Evolutionary conservation across 2,329 filamentous ascomycete species (phyloP), one percentile per base, ranked within the genome.

Genomic region (Ophiostoma fasciatum): DNA sequence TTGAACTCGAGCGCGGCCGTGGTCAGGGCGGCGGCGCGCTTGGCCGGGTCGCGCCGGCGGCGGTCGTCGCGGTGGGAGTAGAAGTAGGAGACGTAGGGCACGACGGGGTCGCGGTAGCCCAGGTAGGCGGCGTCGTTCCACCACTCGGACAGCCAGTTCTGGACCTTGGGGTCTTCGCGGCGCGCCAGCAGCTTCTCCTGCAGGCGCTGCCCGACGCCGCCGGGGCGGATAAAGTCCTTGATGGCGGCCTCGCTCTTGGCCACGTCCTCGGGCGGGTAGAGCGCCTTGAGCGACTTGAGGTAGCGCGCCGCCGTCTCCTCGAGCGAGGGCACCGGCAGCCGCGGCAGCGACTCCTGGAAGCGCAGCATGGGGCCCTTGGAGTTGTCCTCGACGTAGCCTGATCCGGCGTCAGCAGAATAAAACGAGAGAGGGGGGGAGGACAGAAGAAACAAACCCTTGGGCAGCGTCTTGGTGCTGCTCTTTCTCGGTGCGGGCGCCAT

Each of bases 31-130:
- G 90, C 90, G 4, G 90, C 90, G 45, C 90, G 82, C 69, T 92
- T 93, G 44, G 81, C 78, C 1, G 90, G 90, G 57, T 94, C 75
- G 44, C 85, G 77, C 46, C 88, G 75, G 53, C 78, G 72, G 48
- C 83, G 77, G 60, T 98, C 92, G 59, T 98, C 90, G 47, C 84
- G 76, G 64, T 96, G 88, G 37, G 87, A 94, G 66, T 98, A 98
- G 65, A 98, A 98, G 71, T 98, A 98, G 60, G 84, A 94, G 52
- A 98, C 90, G 55, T 96, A 98, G 42, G 90, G 90, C 14, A 96
- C 82, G 31, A 98, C 83, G 10, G 90, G 90, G 57, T 96, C 90
- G 46, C 88, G 81, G 65, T 96, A 96, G 46, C 63, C 71, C 46
- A 98, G 74, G 61, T 98, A 98, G 40, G 90, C 90, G 5, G 77